Percentiles rank a stretch among this genome's conserved stretches.
phyloP scores from a whole-genome alignment of 2,329 filamentous ascomycete genomes.

The Colletotrichum sp. region DNA sequence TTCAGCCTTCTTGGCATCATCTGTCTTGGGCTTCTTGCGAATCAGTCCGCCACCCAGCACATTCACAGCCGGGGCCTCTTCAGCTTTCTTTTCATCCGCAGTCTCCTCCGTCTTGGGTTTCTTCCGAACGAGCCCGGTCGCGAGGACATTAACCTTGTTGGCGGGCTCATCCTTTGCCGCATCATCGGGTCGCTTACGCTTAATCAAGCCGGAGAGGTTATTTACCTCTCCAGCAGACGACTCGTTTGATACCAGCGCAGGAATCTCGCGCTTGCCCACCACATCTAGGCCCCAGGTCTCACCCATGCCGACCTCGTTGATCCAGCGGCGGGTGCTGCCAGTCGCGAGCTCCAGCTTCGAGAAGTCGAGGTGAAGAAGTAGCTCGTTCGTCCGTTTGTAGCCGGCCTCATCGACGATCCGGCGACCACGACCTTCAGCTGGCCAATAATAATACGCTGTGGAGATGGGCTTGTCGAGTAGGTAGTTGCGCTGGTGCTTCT shows the following conservation, averaged over 20 bases:
- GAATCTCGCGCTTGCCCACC: constrained; percentile 43
- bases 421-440: constrained; percentile 63
- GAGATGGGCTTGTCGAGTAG: constrained; percentile 52
- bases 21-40: constrained; percentile 53
- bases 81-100: constrained; percentile 12
- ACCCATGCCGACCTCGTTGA: constrained; percentile 66
- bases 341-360: constrained; percentile 65
- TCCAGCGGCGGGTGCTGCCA: constrained; percentile 73
- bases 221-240: constrained; percentile 37
- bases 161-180: constrained; percentile 19
- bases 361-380: constrained; percentile 78
- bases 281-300: constrained; percentile 58
- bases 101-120: constrained; percentile 53
- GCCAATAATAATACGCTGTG: constrained; percentile 72
- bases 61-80: constrained; percentile 32
- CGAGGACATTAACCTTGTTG: constrained; percentile 50
- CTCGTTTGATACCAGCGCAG: constrained; percentile 9
- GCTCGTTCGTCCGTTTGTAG: constrained; percentile 72
- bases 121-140: constrained; percentile 57
- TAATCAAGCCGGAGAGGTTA: constrained; percentile 54
- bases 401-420: constrained; percentile 66
- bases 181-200: constrained; percentile 44
- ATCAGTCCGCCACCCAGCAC: constrained; percentile 47
- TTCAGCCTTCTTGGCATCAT: not conserved
- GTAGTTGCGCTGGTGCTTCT: constrained; percentile 59